Evolutionary conservation across 768 basidiomycete species (phyloP).

Genomic region (Mycena galopus): DNA sequence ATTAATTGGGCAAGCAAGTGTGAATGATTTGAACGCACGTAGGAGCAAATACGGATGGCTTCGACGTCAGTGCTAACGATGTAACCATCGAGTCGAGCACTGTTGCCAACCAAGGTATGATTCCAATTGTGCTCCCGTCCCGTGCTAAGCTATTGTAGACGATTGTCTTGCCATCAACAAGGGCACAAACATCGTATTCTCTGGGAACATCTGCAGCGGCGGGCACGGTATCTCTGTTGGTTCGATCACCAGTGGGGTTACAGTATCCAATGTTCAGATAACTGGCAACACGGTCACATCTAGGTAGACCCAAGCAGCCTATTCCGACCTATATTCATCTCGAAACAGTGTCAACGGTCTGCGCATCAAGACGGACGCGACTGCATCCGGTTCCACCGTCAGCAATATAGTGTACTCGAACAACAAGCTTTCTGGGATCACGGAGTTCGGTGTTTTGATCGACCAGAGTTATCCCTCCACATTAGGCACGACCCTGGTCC

Average conservation of each 20-base stretch:
- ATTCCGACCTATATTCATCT: neutral
- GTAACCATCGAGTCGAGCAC: conserved; percentile 33
- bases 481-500: conserved; percentile 5
- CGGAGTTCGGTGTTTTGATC: conserved; percentile 36
- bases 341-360: conserved; percentile 34
- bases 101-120: conserved; percentile 37
- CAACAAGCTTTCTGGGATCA: conserved; percentile 39
- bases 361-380: conserved; percentile 38
- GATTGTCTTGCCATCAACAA: conserved; percentile 42
- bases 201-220: conserved; percentile 38
- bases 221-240: conserved; percentile 40
- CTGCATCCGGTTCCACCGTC: conserved; percentile 33
- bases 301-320: conserved; percentile 17
- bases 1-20: too few relatives aligned
- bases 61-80: conserved; percentile 37
- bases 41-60: conserved; percentile 42
- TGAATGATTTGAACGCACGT: neutral
- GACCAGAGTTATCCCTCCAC: conserved; percentile 39
- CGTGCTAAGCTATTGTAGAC: conserved; percentile 10
- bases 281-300: conserved; percentile 38
- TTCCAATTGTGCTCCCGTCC: neutral
- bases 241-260: conserved; percentile 29
- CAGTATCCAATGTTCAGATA: conserved; percentile 35
- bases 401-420: conserved; percentile 34
- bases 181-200: conserved; percentile 37